These are phyloP conservation scores for Candida chauliodis DNA, from an alignment of 805 yeast genomes.

Conservation along the genomic window DNA sequence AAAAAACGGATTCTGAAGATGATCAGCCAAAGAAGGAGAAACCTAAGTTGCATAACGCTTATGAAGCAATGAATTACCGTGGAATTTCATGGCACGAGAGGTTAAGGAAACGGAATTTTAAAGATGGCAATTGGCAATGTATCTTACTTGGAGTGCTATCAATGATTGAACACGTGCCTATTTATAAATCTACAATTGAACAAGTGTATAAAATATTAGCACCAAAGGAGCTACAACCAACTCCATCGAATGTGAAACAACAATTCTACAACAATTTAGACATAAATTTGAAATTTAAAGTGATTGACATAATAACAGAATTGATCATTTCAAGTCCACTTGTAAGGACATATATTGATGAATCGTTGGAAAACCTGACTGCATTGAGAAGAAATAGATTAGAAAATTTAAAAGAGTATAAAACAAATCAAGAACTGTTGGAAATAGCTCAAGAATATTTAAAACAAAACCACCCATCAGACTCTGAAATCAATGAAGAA, in stretches of 20 bases:
- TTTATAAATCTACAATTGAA: constrained; percentile 47
- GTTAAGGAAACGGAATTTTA: constrained; percentile 67
- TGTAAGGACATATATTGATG: constrained; percentile 64
- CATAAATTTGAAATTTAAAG: constrained; percentile 50
- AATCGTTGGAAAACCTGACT: constrained; percentile 61
- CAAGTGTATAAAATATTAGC: constrained; percentile 53
- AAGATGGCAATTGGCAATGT: constrained; percentile 83
- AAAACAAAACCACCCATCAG: not conserved
- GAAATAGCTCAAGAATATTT: constrained; percentile 27
- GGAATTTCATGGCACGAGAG: constrained; percentile 76
- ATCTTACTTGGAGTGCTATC: constrained; percentile 71
- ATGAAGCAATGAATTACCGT: constrained; percentile 49
- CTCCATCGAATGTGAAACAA: constrained; percentile 44
- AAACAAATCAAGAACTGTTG: constrained; percentile 48
- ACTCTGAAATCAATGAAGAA: constrained; percentile 35
- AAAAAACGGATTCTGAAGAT: constrained; percentile 14
- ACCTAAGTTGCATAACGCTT: constrained; percentile 39
- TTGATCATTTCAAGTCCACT: constrained; percentile 51
- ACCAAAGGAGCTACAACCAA: constrained; percentile 50
- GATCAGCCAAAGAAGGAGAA: constrained; percentile 9
- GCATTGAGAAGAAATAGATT: constrained; percentile 61
- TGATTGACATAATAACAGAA: constrained; percentile 61
- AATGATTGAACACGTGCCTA: constrained; percentile 53
- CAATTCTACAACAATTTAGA: constrained; percentile 56
- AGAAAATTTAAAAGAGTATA: constrained; percentile 62